Base-by-base conservation (phyloP, 2,329 filamentous ascomycete genomes). In the Xylaria sp. region DNA sequence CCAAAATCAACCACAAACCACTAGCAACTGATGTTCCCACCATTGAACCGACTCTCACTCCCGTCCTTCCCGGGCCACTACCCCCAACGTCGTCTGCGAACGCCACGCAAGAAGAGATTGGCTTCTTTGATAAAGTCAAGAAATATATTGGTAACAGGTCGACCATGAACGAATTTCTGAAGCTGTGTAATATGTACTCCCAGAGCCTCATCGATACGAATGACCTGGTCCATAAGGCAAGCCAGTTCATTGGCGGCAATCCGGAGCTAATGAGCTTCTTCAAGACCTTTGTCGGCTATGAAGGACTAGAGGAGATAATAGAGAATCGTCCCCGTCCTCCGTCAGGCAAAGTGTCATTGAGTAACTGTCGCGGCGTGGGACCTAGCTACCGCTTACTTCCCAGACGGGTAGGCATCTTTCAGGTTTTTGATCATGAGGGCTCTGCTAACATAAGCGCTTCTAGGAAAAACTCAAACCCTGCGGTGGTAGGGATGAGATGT, bases 71-170 rank as follows among this genome's bases (percentile, higher is more conserved):
- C 1, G 92, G 95, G 78, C 94, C 96, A 1, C 88, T 98, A 39
- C 90, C 92, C 15, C 94, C 94, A 0, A 90, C 90, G 0, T 88
- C 90, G 0, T 89, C 90, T 0, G 85, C 90, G 9, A 90, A 90
- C n/a, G 92, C 94, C 0, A 92, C 88, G 28, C 88, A 90, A 63
- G 95, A 98, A 67, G 95, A 98, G 78, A 87, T 98, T 62, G 90
- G 90, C 1, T 98, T 98, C 82, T 99, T 99, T 76, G 96, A 99
- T 70, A 91, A 94, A 8, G 94, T 96, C 20, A 98, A 98, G 87
- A 99, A 99, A 81, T 95, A 92, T 76, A 93, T 99, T 67, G 91
- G 92, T 70, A 98, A 98, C 80, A 92, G 97, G 79, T 92, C 93
- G 65, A 91, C 91, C 2, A 97, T 97, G 87, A 94, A 93, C 75